phyloP scores from a whole-genome alignment of 2,329 filamentous ascomycete genomes.

The Thielaviopsis musarum region DNA sequence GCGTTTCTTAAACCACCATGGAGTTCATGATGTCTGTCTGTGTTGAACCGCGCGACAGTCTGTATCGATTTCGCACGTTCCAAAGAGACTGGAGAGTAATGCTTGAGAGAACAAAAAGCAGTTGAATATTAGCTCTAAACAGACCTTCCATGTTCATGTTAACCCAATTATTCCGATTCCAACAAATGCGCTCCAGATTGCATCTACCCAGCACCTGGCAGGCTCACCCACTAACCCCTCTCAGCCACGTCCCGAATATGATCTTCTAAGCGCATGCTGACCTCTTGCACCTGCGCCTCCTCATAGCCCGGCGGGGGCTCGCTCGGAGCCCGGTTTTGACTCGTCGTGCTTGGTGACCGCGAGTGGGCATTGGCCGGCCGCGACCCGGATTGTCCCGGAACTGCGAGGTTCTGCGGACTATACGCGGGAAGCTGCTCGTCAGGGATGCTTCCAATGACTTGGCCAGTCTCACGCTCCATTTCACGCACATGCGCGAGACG shows the following conservation, averaged over 20 bases:
- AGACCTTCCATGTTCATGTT: not conserved
- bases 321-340: conserved; percentile 31
- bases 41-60: no score
- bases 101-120: not conserved
- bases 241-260: conserved; percentile 61
- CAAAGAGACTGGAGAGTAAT: no score
- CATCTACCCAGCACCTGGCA: not conserved
- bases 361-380: conserved; percentile 14
- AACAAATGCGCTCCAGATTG: not conserved
- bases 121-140: not conserved
- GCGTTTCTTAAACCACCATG: not conserved
- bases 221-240: conserved; percentile 24
- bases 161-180: not conserved
- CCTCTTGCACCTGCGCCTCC: conserved; percentile 62
- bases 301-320: conserved; percentile 87
- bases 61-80: no score
- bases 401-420: conserved; percentile 11
- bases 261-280: conserved; percentile 44
- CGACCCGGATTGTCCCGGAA: conserved; percentile 15
- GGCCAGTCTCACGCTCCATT: conserved; percentile 51
- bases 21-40: not conserved
- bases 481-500: conserved; percentile 67
- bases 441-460: conserved; percentile 44
- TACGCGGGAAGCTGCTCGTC: conserved; percentile 83
- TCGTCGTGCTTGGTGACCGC: conserved; percentile 22